phyloP scores from a whole-genome alignment of 805 yeast species.

The Tetrapisispora arboricola region DNA sequence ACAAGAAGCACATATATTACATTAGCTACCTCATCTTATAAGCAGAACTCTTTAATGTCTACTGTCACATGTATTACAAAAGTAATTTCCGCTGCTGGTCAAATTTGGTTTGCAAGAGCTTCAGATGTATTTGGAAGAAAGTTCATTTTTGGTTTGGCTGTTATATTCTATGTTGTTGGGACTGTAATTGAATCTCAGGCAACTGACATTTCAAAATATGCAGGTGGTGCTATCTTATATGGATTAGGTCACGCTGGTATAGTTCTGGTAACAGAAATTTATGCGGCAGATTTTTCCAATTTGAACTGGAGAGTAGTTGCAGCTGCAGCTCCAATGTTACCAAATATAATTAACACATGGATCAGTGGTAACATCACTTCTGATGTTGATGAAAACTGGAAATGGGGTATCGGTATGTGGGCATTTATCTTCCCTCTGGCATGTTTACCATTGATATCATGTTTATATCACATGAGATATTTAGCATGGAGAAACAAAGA shows the following conservation, averaged over 20 bases:
- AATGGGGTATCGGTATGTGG: slow-evolving; percentile 53
- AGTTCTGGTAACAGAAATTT: slow-evolving; percentile 41
- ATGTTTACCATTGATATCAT: slow-evolving; percentile 37
- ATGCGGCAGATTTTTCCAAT: slow-evolving; percentile 52
- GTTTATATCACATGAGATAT: slow-evolving; percentile 39
- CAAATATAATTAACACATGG: slow-evolving; percentile 67
- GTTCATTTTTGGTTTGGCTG: slow-evolving; percentile 35
- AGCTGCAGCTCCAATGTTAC: slow-evolving; percentile 53
- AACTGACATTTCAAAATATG: slow-evolving; percentile 37
- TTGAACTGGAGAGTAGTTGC: slow-evolving; percentile 55
- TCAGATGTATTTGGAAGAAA: slow-evolving; percentile 49
- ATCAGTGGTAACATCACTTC: slow-evolving; percentile 43
- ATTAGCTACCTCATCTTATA: slow-evolving; percentile 43
- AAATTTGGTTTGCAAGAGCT: slow-evolving; percentile 44
- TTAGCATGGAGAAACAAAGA: slow-evolving; percentile 36
- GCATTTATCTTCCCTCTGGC: slow-evolving; percentile 46
- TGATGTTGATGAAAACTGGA: slow-evolving; percentile 32
- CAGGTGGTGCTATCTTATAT: slow-evolving; percentile 44
- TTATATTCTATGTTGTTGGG: slow-evolving; percentile 42
- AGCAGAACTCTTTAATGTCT: slow-evolving; percentile 39
- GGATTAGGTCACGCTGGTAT: slow-evolving; percentile 47
- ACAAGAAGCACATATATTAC: slow-evolving; percentile 35
- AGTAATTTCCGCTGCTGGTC: slow-evolving; percentile 50
- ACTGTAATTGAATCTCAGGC: slow-evolving; percentile 48
- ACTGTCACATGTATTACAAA: slow-evolving; percentile 43